These are phyloP conservation scores for Venturia carpophila DNA, from an alignment of 2,329 filamentous ascomycete genomes.

Conservation along the genomic window DNA sequence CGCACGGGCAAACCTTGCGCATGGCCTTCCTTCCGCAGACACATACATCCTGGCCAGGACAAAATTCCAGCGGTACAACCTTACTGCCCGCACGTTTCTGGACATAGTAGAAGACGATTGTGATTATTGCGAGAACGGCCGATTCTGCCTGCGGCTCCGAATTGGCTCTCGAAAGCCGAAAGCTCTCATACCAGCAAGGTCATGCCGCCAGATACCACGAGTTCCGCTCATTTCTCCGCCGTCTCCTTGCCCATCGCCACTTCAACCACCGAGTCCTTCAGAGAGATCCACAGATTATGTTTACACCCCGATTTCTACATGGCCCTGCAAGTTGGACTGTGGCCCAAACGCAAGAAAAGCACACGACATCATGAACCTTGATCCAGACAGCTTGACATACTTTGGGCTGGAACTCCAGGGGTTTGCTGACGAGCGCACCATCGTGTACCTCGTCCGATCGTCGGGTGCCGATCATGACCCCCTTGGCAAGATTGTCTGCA, in stretches of 20 bases:
- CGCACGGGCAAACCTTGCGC: conserved; percentile 27
- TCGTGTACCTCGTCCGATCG: conserved; percentile 15
- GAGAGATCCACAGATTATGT: not conserved
- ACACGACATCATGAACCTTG: conserved; percentile 17
- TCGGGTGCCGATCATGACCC: not conserved
- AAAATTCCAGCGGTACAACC: conserved; percentile 49
- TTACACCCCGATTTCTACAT: conserved; percentile 21
- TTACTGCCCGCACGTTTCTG: conserved; percentile 47
- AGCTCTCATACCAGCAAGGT: conserved; percentile 21
- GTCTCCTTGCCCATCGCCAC: not conserved
- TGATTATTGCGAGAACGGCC: conserved; percentile 27
- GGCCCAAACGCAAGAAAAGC: not conserved
- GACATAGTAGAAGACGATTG: conserved; percentile 50
- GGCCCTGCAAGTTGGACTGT: conserved; percentile 27
- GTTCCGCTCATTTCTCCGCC: not conserved
- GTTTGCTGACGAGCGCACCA: conserved; percentile 14
- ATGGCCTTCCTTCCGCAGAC: conserved; percentile 35
- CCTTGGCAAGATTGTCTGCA: conserved; percentile 16
- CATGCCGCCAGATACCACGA: not conserved
- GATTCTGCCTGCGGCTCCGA: conserved; percentile 42
- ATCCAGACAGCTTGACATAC: not conserved
- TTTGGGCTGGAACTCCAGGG: not conserved
- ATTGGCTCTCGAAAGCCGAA: conserved; percentile 39
- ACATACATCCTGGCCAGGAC: conserved; percentile 48
- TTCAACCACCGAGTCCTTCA: not conserved